Conservation (phyloP, 2,329 filamentous ascomycete genomes). For the Boeremia exigua region DNA sequence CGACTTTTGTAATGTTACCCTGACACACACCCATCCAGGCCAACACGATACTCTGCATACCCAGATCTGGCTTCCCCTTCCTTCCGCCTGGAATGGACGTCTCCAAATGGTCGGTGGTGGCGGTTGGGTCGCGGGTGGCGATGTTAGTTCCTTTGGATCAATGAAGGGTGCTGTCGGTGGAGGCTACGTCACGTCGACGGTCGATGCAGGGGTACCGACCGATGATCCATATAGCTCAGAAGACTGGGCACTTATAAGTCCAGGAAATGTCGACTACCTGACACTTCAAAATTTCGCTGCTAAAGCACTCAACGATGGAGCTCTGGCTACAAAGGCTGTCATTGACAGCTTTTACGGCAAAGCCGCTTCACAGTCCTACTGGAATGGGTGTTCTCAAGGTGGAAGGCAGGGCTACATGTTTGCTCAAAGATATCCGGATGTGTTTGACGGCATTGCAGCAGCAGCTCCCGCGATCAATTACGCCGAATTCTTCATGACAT, state of each 20-base stretch:
- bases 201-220: slow-evolving; percentile 18
- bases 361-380: slow-evolving; percentile 32
- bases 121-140: slow-evolving; percentile 26
- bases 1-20: slow-evolving; percentile 24
- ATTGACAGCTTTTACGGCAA: slow-evolving; percentile 31
- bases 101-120: slow-evolving; percentile 31
- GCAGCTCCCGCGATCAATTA: slow-evolving; percentile 31
- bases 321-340: slow-evolving; percentile 24
- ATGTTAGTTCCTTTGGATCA: neutral
- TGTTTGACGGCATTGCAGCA: slow-evolving; percentile 38
- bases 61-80: slow-evolving; percentile 15
- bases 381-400: slow-evolving; percentile 34
- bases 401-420: slow-evolving; percentile 32
- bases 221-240: neutral
- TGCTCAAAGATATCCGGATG: slow-evolving; percentile 29
- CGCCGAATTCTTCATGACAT: slow-evolving; percentile 25
- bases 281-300: slow-evolving; percentile 38
- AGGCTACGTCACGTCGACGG: slow-evolving; percentile 29
- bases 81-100: slow-evolving; percentile 18
- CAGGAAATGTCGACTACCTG: slow-evolving; percentile 23
- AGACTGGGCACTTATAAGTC: slow-evolving; percentile 14
- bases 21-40: slow-evolving; percentile 22
- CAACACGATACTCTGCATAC: slow-evolving; percentile 18
- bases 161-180: slow-evolving; percentile 15
- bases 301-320: slow-evolving; percentile 35